These are phyloP conservation scores for Phalaenopsis hybrid DNA, from an alignment of 116 monocot species.

Conservation along the genomic window DNA sequence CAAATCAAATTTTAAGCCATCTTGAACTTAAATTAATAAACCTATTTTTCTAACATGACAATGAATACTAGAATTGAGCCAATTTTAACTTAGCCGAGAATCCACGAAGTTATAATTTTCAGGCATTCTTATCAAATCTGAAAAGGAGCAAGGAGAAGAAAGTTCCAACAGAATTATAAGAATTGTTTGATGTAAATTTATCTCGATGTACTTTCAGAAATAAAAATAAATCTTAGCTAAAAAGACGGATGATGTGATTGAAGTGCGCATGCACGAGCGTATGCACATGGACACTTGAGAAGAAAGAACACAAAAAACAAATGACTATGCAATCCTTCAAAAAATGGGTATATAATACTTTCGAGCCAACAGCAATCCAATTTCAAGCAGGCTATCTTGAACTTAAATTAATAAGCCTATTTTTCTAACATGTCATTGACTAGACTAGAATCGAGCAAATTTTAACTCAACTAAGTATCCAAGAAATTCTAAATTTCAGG, in stretches of 20 bases:
- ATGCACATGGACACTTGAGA: background rate
- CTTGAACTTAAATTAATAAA: background rate
- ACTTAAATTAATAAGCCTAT: background rate
- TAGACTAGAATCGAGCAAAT: background rate
- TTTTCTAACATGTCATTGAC: background rate
- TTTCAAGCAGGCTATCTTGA: too few relatives aligned
- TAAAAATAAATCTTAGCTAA: background rate
- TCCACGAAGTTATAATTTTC: background rate
- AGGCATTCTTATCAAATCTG: background rate
- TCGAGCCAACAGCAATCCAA: background rate
- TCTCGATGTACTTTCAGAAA: background rate
- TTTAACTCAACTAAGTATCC: background rate
- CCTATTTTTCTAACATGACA: background rate
- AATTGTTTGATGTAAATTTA: background rate
- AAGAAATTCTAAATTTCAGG: background rate
- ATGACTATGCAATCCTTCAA: background rate
- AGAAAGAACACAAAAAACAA: too few relatives aligned
- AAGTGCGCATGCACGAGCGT: background rate
- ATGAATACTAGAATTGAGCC: background rate
- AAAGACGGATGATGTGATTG: background rate
- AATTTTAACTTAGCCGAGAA: background rate
- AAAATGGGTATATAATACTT: background rate
- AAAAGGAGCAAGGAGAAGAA: background rate
- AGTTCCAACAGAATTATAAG: background rate
- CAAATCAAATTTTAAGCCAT: background rate